A percentile compares a stretch with the other conserved stretches of the same genome.
Conservation (phyloP, 1,284 basidiomycete species). For the Puccinia hordei region DNA sequence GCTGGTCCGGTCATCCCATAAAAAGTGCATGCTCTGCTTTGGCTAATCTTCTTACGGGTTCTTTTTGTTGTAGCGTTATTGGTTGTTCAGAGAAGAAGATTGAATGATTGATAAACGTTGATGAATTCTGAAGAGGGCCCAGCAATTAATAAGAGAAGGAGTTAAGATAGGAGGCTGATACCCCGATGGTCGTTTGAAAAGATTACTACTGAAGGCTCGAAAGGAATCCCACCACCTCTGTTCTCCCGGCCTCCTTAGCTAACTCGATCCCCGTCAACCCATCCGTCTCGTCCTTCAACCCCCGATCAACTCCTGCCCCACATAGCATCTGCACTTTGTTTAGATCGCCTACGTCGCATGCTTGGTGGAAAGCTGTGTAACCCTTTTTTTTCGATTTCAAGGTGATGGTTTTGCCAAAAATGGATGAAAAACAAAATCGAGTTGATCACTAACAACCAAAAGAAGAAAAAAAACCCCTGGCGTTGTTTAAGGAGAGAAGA, state of each 20-base stretch:
- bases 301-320: constrained; percentile 2
- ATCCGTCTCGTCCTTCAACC: constrained; percentile 23
- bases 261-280: constrained; percentile 23
- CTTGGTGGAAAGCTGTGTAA: constrained; percentile 37
- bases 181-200: too few species aligned
- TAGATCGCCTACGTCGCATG: constrained; percentile 28
- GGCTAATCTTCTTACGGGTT: too few species aligned
- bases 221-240: constrained; percentile 10
- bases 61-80: too few species aligned
- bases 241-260: constrained; percentile 32
- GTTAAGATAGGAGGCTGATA: not conserved
- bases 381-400: constrained; percentile 3
- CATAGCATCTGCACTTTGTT: constrained; percentile 10
- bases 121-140: too few species aligned
- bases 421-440: not conserved
- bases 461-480: too few species aligned
- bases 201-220: not conserved
- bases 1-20: too few species aligned
- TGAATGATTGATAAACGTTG: too few species aligned
- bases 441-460: too few species aligned
- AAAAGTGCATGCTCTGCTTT: too few species aligned
- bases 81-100: too few species aligned
- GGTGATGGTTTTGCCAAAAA: not conserved
- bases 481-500: too few species aligned
- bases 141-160: not conserved